Percentiles rank a stretch among this genome's conserved stretches.
phyloP scores from a whole-genome alignment of 192 early-diverging fungal species.

The Coemansia sp. region DNA sequence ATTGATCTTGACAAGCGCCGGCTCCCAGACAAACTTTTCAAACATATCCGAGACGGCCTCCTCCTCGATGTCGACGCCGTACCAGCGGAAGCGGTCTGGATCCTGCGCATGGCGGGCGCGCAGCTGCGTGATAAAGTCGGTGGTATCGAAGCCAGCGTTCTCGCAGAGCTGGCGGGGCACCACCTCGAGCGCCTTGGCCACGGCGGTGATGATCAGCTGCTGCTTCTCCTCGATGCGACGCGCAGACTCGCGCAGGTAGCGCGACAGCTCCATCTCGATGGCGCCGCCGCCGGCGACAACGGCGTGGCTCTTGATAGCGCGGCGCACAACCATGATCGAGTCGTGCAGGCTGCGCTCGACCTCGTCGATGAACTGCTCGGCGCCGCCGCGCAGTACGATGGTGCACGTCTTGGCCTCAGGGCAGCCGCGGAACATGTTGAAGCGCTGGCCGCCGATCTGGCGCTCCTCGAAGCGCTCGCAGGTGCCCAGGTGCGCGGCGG shows the following conservation, averaged over 20 bases:
- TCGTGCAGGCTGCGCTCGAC: constrained; percentile 97
- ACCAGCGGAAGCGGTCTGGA: constrained; percentile 71
- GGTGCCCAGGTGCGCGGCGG: constrained; percentile 74
- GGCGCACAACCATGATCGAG: constrained; percentile 98
- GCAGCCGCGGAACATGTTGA: constrained; percentile 95
- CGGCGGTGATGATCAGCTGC: constrained; percentile 93
- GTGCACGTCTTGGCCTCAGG: constrained; percentile 93
- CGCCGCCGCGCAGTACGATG: constrained; percentile 91
- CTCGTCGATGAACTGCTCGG: constrained; percentile 99
- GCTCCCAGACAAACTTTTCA: constrained; percentile 96
- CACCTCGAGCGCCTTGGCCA: constrained; percentile 93
- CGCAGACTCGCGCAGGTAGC: constrained; percentile 87
- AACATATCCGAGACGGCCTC: constrained; percentile 89
- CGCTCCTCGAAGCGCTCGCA: constrained; percentile 93
- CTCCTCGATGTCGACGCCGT: constrained; percentile 86
- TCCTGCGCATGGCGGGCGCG: constrained; percentile 79
- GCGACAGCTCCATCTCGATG: constrained; percentile 96
- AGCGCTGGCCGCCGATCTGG: constrained; percentile 95
- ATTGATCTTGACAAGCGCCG: constrained; percentile 96
- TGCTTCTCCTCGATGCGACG: constrained; percentile 97
- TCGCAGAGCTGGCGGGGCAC: constrained; percentile 98
- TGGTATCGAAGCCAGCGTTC: constrained; percentile 98
- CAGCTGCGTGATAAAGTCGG: constrained; percentile 95
- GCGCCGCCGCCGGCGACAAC: constrained; percentile 98
- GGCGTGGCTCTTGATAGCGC: constrained; percentile 93